A percentile compares a stretch with the other conserved stretches of the same genome.
These are phyloP conservation scores for Asterophora lycoperdoides DNA, from an alignment of 768 basidiomycete species.

Conservation along the genomic window DNA sequence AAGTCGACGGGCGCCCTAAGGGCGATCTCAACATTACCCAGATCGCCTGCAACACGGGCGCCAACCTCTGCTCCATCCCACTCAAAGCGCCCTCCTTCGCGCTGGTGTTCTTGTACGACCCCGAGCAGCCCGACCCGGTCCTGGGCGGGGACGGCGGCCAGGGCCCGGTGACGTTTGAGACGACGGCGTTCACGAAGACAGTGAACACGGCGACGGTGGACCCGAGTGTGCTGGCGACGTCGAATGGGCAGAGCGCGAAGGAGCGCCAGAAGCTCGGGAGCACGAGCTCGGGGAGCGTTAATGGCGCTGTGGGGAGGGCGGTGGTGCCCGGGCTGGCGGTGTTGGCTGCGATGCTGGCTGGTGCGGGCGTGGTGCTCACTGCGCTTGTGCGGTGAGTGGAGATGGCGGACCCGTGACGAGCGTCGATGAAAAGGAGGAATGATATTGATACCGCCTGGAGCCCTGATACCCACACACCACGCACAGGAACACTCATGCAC, in stretches of 20 bases:
- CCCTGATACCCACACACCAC: no score
- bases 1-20: conserved; percentile 63
- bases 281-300: conserved; percentile 26
- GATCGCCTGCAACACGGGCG: conserved; percentile 51
- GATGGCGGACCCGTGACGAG: neutral
- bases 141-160: conserved; percentile 12
- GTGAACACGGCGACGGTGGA: conserved; percentile 52
- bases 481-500: no score
- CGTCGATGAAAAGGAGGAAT: no score
- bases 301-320: conserved; percentile 11
- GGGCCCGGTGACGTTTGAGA: conserved; percentile 45
- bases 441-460: no score
- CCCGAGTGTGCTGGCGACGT: conserved; percentile 48
- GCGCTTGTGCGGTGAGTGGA: conserved; percentile 3
- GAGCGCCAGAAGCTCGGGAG: conserved; percentile 22
- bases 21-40: conserved; percentile 53
- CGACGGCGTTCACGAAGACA: conserved; percentile 50
- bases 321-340: conserved; percentile 9
- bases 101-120: conserved; percentile 62
- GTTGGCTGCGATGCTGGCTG: conserved; percentile 5
- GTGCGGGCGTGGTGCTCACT: conserved; percentile 7
- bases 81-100: conserved; percentile 73
- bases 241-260: conserved; percentile 36
- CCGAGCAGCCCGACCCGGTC: conserved; percentile 29
- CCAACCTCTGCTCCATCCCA: conserved; percentile 52